These are phyloP conservation scores for Grosmannia clavigera DNA, from an alignment of 2,329 filamentous ascomycete species.

Conservation along the genomic window DNA sequence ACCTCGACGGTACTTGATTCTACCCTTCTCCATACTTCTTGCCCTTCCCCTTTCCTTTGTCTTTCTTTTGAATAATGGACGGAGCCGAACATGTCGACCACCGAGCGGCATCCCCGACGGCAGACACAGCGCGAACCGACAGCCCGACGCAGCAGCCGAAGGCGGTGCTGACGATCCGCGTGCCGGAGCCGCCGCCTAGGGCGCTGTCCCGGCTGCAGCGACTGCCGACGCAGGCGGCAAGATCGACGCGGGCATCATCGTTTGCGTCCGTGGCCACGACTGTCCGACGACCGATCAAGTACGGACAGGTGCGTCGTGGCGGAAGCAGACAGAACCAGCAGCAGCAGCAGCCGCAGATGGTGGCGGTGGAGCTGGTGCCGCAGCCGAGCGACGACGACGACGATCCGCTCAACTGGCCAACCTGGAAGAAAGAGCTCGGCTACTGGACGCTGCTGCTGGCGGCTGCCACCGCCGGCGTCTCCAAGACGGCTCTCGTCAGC, in stretches of 20 bases:
- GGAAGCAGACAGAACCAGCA: slow-evolving; percentile 27
- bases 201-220: not conserved
- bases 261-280: not conserved
- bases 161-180: not conserved
- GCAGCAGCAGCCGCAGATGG: slow-evolving; percentile 32
- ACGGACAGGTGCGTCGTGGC: slow-evolving; percentile 12
- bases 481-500: slow-evolving; percentile 41
- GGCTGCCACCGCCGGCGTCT: slow-evolving; percentile 32
- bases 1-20: not conserved
- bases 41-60: not conserved
- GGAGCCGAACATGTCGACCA: not conserved
- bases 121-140: not conserved
- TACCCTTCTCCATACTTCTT: not conserved
- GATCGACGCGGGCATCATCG: not conserved
- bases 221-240: not conserved
- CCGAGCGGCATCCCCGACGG: not conserved
- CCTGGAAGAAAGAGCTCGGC: slow-evolving; percentile 40
- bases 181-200: not conserved
- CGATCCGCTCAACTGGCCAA: slow-evolving; percentile 47
- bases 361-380: slow-evolving; percentile 33
- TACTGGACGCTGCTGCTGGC: slow-evolving; percentile 33
- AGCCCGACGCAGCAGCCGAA: not conserved
- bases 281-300: not conserved
- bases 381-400: slow-evolving; percentile 41
- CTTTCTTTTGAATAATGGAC: not conserved